phyloP scores from a whole-genome alignment of 305 asterid species.

The Caryopteris hybrid region DNA sequence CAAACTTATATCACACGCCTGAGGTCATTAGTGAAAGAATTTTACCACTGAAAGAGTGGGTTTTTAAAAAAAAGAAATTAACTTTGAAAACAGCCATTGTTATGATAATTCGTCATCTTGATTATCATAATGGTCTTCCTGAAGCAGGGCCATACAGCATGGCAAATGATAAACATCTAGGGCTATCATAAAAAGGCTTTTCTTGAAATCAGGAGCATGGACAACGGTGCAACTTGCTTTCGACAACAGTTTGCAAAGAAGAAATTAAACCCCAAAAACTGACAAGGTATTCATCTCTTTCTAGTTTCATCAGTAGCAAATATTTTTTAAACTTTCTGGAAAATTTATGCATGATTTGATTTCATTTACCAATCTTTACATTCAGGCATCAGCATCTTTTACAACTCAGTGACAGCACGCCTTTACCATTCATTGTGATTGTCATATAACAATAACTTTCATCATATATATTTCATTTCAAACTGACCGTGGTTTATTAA shows the following conservation, averaged over 20 bases:
- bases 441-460: not conserved
- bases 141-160: not conserved
- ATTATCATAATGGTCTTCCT: not conserved
- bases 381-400: not conserved
- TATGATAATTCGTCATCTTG: not conserved
- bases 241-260: no score
- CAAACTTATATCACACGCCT: not conserved
- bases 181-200: not conserved
- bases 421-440: not conserved
- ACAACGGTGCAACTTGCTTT: not conserved
- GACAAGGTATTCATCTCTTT: not conserved
- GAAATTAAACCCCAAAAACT: conserved; percentile 1
- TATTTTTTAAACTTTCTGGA: not conserved
- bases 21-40: conserved; percentile 1
- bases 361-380: not conserved
- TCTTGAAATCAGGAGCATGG: not conserved
- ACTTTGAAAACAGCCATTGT: not conserved
- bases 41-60: conserved; percentile 1
- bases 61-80: not conserved
- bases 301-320: not conserved
- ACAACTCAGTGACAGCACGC: not conserved
- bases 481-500: not conserved
- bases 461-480: not conserved
- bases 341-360: not conserved
- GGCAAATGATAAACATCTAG: not conserved